These are phyloP conservation scores for Brassica incana DNA, from an alignment of 345 rosid genomes.

Conservation along the genomic window DNA sequence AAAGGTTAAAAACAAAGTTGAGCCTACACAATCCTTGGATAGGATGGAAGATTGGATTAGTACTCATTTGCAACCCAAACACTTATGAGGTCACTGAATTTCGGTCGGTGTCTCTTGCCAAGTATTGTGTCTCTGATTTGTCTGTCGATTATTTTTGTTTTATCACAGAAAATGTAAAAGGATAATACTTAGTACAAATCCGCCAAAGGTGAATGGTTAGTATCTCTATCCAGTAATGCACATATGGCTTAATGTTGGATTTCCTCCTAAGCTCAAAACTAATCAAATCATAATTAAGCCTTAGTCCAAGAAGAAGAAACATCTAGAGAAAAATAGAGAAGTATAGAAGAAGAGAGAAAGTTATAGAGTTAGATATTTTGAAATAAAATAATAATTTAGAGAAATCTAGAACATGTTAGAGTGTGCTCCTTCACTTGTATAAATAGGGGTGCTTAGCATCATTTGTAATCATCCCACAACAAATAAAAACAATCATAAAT, in stretches of 20 bases:
- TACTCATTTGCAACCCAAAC: background rate
- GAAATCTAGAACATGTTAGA: too few relatives aligned
- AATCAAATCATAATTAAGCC: too few relatives aligned
- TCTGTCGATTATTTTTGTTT: background rate
- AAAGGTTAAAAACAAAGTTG: background rate
- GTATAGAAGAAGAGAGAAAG: too few relatives aligned
- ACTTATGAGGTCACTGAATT: background rate
- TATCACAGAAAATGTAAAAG: background rate
- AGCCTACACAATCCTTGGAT: background rate
- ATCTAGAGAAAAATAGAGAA: too few relatives aligned
- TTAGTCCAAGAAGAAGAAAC: too few relatives aligned
- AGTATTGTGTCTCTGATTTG: background rate
- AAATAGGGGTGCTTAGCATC: too few relatives aligned
- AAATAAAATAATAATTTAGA: too few relatives aligned
- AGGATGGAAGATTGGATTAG: background rate
- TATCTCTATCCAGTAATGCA: background rate
- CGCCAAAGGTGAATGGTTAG: background rate
- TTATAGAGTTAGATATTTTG: too few relatives aligned
- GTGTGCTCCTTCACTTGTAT: too few relatives aligned
- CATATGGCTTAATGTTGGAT: background rate
- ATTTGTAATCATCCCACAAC: too few relatives aligned
- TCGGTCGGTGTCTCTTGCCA: background rate
- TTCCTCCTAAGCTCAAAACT: too few relatives aligned
- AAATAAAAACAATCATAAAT: too few relatives aligned
- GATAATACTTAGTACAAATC: background rate